phyloP scores from a whole-genome alignment of 371 early-diverging fungal genomes.

The Saksenaea oblongispora region DNA sequence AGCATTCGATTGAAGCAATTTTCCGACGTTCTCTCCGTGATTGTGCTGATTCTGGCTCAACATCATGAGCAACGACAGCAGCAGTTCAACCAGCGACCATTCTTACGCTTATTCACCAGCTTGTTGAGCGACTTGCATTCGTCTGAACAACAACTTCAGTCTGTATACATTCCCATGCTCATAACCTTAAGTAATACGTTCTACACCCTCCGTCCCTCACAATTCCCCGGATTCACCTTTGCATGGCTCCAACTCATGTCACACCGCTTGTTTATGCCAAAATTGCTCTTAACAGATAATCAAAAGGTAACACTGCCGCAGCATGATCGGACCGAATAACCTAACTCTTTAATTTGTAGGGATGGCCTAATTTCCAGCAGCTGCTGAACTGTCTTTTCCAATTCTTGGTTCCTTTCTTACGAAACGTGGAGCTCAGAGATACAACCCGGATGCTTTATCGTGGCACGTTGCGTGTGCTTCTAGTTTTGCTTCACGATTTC shows the following conservation, averaged over 20 bases:
- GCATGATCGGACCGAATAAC: slow-evolving; percentile 3
- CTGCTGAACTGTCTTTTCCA: slow-evolving; percentile 81
- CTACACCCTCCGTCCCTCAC: slow-evolving; percentile 82
- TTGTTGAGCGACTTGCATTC: slow-evolving; percentile 82
- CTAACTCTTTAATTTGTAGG: slow-evolving; percentile 37
- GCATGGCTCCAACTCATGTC: slow-evolving; percentile 96
- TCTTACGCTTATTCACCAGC: slow-evolving; percentile 86
- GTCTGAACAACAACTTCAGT: slow-evolving; percentile 68
- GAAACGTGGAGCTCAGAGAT: slow-evolving; percentile 65
- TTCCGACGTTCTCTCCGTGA: slow-evolving; percentile 81
- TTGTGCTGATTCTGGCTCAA: slow-evolving; percentile 80
- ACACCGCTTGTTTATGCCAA: slow-evolving; percentile 92
- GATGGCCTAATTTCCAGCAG: slow-evolving; percentile 88
- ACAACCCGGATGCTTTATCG: slow-evolving; percentile 86
- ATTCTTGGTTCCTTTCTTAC: slow-evolving; percentile 86
- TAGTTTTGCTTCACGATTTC: slow-evolving; percentile 96
- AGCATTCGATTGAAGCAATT: slow-evolving; percentile 38
- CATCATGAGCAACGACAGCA: slow-evolving; percentile 80
- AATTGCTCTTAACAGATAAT: slow-evolving; percentile 73
- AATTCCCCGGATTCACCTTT: slow-evolving; percentile 94
- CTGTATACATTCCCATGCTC: slow-evolving; percentile 72
- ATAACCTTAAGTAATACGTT: slow-evolving; percentile 80
- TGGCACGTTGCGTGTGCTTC: slow-evolving; percentile 87
- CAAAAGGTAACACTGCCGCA: slow-evolving; percentile 50
- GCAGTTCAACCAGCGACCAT: slow-evolving; percentile 90